Percentiles rank a stretch among this genome's conserved stretches.
phyloP scores from a whole-genome alignment of 2,329 filamentous ascomycete species.

The Fusarium secorum region DNA sequence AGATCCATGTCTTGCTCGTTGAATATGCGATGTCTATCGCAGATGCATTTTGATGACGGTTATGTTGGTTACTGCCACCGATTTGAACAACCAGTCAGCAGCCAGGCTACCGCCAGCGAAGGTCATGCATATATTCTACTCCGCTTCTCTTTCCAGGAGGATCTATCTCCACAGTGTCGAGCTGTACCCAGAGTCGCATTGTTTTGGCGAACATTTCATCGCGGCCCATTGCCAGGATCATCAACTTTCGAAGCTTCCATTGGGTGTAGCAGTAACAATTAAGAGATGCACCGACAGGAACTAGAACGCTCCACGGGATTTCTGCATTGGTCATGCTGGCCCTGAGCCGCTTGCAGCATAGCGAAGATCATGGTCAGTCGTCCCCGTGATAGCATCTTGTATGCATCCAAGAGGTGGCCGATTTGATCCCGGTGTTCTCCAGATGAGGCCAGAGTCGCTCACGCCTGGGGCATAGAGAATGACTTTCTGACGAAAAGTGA shows the following conservation, averaged over 20 bases:
- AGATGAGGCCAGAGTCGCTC: not conserved
- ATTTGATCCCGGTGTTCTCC: not conserved
- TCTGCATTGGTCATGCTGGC: not conserved
- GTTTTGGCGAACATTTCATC: not conserved
- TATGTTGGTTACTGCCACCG: not conserved
- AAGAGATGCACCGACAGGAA: not conserved
- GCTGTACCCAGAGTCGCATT: fast-evolving
- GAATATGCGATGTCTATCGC: not conserved
- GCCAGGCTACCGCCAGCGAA: not conserved
- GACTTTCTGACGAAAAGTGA: not conserved
- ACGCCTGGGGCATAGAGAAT: not conserved
- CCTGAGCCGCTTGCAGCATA: too few species aligned
- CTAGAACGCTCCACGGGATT: not conserved
- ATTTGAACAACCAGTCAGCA: not conserved
- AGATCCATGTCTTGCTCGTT: not conserved
- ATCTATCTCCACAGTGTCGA: not conserved
- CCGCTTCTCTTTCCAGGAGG: not conserved
- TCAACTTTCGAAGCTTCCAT: not conserved
- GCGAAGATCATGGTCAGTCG: too few species aligned
- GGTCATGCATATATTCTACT: not conserved
- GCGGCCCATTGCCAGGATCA: too few species aligned
- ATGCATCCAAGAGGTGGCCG: not conserved
- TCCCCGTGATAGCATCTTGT: too few species aligned
- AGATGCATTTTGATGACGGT: not conserved
- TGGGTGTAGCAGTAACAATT: not conserved